These are phyloP conservation scores for Pseudogymnoascus sp. DNA, from an alignment of 2,329 filamentous ascomycete species.

Conservation along the genomic window DNA sequence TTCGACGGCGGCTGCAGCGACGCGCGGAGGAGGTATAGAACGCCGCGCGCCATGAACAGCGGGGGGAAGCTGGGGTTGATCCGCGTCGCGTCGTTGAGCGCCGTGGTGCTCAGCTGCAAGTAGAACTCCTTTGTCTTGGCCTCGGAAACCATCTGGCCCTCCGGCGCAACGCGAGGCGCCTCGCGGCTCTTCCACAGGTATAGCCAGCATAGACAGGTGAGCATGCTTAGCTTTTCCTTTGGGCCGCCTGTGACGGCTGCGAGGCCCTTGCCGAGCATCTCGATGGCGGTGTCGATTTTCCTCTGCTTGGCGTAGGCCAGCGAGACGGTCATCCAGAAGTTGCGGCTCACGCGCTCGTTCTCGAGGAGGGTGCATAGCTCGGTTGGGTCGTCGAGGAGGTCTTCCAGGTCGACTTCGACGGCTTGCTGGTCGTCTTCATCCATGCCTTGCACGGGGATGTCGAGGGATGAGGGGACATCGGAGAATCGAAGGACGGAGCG, in stretches of 20 bases:
- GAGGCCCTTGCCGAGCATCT: slow-evolving; percentile 60
- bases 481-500: slow-evolving; percentile 41
- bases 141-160: slow-evolving; percentile 57
- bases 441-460: slow-evolving; percentile 52
- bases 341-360: slow-evolving; percentile 83
- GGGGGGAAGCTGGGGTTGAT: slow-evolving; percentile 90
- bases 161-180: slow-evolving; percentile 56
- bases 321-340: slow-evolving; percentile 97
- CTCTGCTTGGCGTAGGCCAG: slow-evolving; percentile 93
- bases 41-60: slow-evolving; percentile 82
- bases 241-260: slow-evolving; percentile 49
- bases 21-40: slow-evolving; percentile 78
- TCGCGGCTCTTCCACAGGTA: slow-evolving; percentile 62
- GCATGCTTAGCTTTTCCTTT: slow-evolving; percentile 58
- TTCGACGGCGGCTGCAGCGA: slow-evolving; percentile 74
- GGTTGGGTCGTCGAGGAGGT: slow-evolving; percentile 84
- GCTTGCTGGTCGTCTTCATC: slow-evolving; percentile 57
- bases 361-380: slow-evolving; percentile 93
- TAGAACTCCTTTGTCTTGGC: slow-evolving; percentile 89
- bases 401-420: slow-evolving; percentile 89
- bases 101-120: slow-evolving; percentile 80
- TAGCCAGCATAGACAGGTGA: slow-evolving; percentile 63
- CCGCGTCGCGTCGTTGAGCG: slow-evolving; percentile 88
- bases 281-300: slow-evolving; percentile 77
- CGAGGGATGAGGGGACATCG: slow-evolving; percentile 56